A percentile compares a stretch with the other conserved stretches of the same genome.
Conservation (phyloP, 306 rosid species). For the Vigna radiata region DNA sequence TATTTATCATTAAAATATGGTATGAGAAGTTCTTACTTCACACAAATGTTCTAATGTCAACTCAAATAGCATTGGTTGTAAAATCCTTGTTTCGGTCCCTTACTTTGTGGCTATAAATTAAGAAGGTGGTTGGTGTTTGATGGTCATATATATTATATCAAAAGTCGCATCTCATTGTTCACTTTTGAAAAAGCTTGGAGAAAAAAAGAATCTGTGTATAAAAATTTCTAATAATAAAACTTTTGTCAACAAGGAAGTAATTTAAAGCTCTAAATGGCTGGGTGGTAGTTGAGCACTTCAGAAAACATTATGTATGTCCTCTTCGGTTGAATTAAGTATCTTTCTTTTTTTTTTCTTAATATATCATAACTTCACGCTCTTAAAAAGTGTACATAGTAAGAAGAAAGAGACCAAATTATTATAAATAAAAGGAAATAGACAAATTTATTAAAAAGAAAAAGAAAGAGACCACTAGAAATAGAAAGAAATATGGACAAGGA, state of each 20-base stretch:
- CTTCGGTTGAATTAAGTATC: neutral
- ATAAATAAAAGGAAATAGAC: no score
- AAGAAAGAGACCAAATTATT: neutral
- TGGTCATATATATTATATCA: neutral
- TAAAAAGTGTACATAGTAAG: neutral
- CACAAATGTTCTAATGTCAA: neutral
- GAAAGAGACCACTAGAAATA: neutral
- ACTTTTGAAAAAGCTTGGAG: neutral
- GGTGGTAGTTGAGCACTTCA: neutral
- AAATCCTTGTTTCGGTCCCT: neutral
- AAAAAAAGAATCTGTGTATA: neutral
- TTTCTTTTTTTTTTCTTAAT: neutral
- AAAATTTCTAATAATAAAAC: neutral
- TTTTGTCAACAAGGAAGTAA: slow-evolving; percentile 19
- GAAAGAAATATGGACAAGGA: neutral
- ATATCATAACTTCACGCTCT: neutral
- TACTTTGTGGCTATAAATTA: slow-evolving; percentile 16
- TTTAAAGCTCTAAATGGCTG: neutral
- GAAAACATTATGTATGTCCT: neutral
- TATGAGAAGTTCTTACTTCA: neutral
- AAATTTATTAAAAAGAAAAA: no score
- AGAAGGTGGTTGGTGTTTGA: slow-evolving; percentile 12
- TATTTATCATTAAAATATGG: neutral
- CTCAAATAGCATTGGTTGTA: neutral
- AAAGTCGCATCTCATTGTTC: neutral